Conservation (phyloP, 129 eudicot genomes). For the Apium graveolens region DNA sequence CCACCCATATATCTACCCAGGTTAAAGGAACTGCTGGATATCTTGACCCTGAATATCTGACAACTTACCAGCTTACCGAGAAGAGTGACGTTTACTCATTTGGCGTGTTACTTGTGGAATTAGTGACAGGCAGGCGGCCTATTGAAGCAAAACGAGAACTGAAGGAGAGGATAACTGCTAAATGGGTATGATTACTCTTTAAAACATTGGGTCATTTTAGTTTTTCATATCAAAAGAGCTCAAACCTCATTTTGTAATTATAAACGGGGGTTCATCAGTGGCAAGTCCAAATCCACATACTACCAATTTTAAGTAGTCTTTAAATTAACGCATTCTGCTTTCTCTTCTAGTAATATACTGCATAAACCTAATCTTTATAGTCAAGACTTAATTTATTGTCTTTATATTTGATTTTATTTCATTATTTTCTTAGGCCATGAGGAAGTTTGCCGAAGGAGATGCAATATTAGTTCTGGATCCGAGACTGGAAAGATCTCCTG, state of each 20-base stretch:
- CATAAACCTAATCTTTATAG: not conserved
- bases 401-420: not conserved
- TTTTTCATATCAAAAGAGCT: constrained; percentile 1
- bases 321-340: not conserved
- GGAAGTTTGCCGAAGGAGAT: constrained; percentile 53
- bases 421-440: constrained; percentile 52
- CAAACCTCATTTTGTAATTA: not conserved
- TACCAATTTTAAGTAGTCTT: not conserved
- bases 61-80: constrained; percentile 77
- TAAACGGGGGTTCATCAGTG: not conserved
- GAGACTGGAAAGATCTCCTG: constrained; percentile 46
- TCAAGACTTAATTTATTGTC: not conserved
- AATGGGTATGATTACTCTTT: constrained; percentile 57
- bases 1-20: constrained; percentile 91
- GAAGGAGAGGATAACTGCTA: constrained; percentile 64
- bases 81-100: constrained; percentile 95
- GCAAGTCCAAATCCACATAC: not conserved
- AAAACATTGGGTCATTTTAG: not conserved
- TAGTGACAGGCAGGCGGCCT: constrained; percentile 85
- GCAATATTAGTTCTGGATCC: constrained; percentile 65
- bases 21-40: constrained; percentile 99
- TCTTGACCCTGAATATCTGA: constrained; percentile 90
- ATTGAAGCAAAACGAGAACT: constrained; percentile 61
- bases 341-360: not conserved
- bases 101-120: constrained; percentile 87